Conservation (phyloP, 169 alveolate genomes). For the Plasmodium ovale region DNA sequence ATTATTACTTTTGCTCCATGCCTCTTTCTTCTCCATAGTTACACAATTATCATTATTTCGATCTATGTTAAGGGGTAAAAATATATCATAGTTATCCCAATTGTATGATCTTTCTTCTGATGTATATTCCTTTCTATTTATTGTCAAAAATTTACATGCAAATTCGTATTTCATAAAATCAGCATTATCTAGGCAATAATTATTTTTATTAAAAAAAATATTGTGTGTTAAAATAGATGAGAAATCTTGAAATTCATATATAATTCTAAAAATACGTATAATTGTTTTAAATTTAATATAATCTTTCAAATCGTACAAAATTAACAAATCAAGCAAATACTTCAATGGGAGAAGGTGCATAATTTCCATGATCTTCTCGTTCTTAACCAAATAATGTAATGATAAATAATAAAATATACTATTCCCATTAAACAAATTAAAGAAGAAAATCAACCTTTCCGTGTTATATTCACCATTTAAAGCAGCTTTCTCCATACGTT, state of each 20-base stretch:
- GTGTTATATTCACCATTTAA: constrained; percentile 43
- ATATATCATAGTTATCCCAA: constrained; percentile 12
- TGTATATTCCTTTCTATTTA: not conserved
- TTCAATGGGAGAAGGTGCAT: constrained; percentile 49
- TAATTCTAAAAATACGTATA: constrained; percentile 48
- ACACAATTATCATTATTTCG: not conserved
- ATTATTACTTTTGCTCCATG: not conserved
- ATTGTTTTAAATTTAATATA: constrained; percentile 57
- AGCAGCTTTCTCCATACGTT: not conserved
- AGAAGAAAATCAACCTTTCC: constrained; percentile 48
- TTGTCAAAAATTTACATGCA: constrained; percentile 37
- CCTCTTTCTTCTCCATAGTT: not conserved
- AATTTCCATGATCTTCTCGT: constrained; percentile 60
- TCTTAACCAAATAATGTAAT: constrained; percentile 55
- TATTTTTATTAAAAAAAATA: constrained; percentile 40
- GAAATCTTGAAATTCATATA: constrained; percentile 68
- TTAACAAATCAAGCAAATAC: constrained; percentile 53
- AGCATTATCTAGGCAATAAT: constrained; percentile 32
- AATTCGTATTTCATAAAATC: constrained; percentile 68
- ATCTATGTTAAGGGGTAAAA: not conserved
- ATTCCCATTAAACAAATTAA: constrained; percentile 68
- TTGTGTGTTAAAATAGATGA: constrained; percentile 22
- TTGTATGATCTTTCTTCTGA: not conserved
- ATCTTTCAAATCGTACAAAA: constrained; percentile 62
- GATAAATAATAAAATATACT: constrained; percentile 50